Percentiles rank a stretch among this genome's conserved stretches.
These are phyloP conservation scores for Candida schatavii DNA, from an alignment of 805 yeast species.

Conservation along the genomic window DNA sequence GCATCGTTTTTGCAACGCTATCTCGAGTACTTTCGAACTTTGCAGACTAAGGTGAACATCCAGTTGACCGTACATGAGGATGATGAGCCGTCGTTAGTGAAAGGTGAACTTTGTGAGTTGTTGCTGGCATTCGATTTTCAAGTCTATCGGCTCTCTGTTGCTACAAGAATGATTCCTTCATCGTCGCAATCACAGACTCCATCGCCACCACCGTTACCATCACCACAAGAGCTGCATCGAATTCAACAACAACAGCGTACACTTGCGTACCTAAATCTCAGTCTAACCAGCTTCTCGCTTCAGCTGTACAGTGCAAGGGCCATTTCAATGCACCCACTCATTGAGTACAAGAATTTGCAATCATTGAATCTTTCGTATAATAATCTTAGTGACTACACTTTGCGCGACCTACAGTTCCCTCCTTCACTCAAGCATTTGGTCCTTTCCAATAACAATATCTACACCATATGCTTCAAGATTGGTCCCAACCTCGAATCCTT, in stretches of 20 bases:
- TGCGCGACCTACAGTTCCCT: conserved; percentile 20
- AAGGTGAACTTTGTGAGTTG: no score
- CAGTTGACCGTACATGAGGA: conserved; percentile 14
- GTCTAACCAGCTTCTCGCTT: no score
- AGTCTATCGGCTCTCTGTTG: no score
- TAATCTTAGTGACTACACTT: conserved; percentile 16
- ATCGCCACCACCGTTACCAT: no score
- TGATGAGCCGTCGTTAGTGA: no score
- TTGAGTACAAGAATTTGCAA: conserved; percentile 13
- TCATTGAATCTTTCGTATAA: conserved; percentile 28
- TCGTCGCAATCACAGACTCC: no score
- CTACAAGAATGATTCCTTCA: no score
- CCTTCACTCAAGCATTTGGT: conserved; percentile 16
- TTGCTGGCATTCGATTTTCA: no score
- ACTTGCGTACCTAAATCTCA: no score
- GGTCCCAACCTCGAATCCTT: conserved; percentile 5
- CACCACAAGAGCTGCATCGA: no score
- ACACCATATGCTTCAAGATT: conserved; percentile 4
- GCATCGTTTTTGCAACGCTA: background rate
- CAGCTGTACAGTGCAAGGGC: background rate
- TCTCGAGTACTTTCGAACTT: conserved; percentile 12
- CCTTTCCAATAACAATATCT: conserved; percentile 27
- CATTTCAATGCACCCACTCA: no score
- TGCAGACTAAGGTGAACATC: conserved; percentile 13
- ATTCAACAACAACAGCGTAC: no score